A percentile compares a stretch with the other conserved stretches of the same genome.
These are phyloP conservation scores for Canariomyces notabilis DNA, from an alignment of 2,329 filamentous ascomycete species.

Conservation along the genomic window DNA sequence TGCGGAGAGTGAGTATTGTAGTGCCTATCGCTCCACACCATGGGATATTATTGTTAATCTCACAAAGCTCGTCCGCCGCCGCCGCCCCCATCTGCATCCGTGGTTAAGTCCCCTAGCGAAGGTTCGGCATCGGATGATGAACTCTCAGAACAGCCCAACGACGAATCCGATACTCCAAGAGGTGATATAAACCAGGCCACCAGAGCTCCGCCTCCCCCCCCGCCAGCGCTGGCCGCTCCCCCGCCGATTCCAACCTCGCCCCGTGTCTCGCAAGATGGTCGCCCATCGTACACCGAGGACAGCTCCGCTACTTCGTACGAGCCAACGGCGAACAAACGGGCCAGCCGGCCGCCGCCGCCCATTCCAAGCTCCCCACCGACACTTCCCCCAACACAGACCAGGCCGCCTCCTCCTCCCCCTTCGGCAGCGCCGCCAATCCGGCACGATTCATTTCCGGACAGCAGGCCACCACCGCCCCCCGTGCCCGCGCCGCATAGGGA, in stretches of 20 bases:
- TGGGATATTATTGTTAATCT: constrained; percentile 25
- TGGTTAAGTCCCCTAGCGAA: constrained; percentile 60
- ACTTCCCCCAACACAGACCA: constrained; percentile 45
- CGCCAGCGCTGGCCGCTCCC: constrained; percentile 41
- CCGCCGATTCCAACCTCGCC: constrained; percentile 33
- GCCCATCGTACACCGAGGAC: constrained; percentile 25
- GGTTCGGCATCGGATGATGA: constrained; percentile 91
- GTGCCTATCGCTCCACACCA: neutral
- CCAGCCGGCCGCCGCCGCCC: constrained; percentile 54
- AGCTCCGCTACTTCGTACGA: constrained; percentile 39
- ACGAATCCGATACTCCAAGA: constrained; percentile 38
- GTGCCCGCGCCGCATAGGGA: constrained; percentile 35
- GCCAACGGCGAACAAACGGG: constrained; percentile 45
- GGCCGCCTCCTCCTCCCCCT: constrained; percentile 65
- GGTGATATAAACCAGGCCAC: constrained; percentile 34
- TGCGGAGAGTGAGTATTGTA: constrained; percentile 49
- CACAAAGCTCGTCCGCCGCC: constrained; percentile 58
- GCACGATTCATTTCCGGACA: constrained; percentile 56
- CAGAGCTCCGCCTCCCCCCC: constrained; percentile 42
- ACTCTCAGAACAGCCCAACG: constrained; percentile 52
- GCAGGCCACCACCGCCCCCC: constrained; percentile 35
- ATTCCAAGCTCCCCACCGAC: constrained; percentile 53
- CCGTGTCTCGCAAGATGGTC: constrained; percentile 33
- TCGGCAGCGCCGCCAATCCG: constrained; percentile 41
- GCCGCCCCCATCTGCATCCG: constrained; percentile 43